Conservation (phyloP, 352 stramenopile species). For the Pythium angustatum region DNA sequence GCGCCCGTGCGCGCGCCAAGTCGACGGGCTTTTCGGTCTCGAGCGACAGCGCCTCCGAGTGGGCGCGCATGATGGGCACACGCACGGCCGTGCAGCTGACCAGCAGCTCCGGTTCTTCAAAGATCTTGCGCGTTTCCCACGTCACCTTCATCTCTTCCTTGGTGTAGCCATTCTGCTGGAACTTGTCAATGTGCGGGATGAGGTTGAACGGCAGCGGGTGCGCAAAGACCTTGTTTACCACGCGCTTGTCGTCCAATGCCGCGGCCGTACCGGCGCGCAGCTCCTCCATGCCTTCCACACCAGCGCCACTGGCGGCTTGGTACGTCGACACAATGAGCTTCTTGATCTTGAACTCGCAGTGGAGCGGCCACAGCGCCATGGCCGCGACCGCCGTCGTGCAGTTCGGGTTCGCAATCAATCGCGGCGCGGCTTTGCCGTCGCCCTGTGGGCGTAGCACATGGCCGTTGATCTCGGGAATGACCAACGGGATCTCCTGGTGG, state of each 20-base stretch:
- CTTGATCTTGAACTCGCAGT: slow-evolving; percentile 96
- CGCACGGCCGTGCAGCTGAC: slow-evolving; percentile 95
- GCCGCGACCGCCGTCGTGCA: slow-evolving; percentile 97
- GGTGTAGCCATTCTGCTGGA: slow-evolving; percentile 98
- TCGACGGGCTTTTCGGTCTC: slow-evolving; percentile 92
- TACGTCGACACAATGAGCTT: slow-evolving; percentile 97
- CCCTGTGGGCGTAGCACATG: slow-evolving; percentile 69
- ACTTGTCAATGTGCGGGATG: slow-evolving; percentile 99
- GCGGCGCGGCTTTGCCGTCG: slow-evolving; percentile 44
- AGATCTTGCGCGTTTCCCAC: slow-evolving; percentile 99
- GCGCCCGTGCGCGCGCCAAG: slow-evolving; percentile 75
- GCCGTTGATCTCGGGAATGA: slow-evolving; percentile 96
- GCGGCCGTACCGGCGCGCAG: slow-evolving; percentile 88
- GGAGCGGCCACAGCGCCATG: slow-evolving; percentile 96
- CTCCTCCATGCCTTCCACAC: slow-evolving; percentile 94
- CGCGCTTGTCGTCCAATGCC: slow-evolving; percentile 68
- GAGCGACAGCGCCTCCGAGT: slow-evolving; percentile 96
- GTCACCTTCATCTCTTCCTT: slow-evolving; percentile 99
- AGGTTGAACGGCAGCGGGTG: slow-evolving; percentile 98
- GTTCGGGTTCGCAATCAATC: slow-evolving; percentile 99
- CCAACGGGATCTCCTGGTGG: slow-evolving; percentile 88
- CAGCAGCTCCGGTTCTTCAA: slow-evolving; percentile 78
- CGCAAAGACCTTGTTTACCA: slow-evolving; percentile 94
- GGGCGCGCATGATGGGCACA: slow-evolving; percentile 96
- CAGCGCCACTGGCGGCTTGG: slow-evolving; percentile 92